Base-by-base conservation (phyloP, 2,329 filamentous ascomycete genomes). In the Myriosclerotinia duriaeana region DNA sequence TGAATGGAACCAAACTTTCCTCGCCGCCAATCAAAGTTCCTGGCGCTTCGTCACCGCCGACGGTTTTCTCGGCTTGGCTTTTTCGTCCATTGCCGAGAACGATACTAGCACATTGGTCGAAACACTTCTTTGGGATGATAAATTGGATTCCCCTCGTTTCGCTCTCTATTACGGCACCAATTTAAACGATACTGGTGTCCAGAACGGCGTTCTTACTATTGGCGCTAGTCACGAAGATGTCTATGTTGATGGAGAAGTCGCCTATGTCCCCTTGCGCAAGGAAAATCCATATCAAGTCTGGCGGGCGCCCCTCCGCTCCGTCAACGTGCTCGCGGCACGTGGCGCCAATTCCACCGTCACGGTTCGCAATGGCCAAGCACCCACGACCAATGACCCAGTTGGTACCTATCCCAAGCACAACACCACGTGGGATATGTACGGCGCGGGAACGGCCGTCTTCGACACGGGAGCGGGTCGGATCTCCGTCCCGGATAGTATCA, bases 1-100 rank as follows among this genome's bases (percentile, higher is more conserved):
- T 15, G 20, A 36, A 3, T 66, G 64, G 64, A 55, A 66, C 30
- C 58, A 63, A 22, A 64, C 64, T 36, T 66, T 66, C 30, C 14
- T 66, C 4, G 55, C 58, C 9, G 64, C 5, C 6, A 52, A 53
- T 7, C 1, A 42, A n/a, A 46, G 12, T 7, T 5, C 12, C 5
- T 42, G 55, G 34, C 17, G 22, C 9, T 52, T 36, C 8, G 11
- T 53, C 44, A n/a, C 46, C 15, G 42, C 46, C 48, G 56, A 59
- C 15, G 64, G 64, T 12, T 44, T 60, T 8, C 26, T 66, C 12
- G 54, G 64, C 55, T 30, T 66, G 3, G 64, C 1, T 5, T 66
- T 66, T 14, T 66, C 64, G 11, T 62, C 64, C 1, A 64, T 66
- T 20, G 55, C 58, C 6, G 2, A 54, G 36, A 15, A 26, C 6